These are phyloP conservation scores for Debaryomyces nepalensis DNA, from an alignment of 1,139 yeast species.

Conservation along the genomic window DNA sequence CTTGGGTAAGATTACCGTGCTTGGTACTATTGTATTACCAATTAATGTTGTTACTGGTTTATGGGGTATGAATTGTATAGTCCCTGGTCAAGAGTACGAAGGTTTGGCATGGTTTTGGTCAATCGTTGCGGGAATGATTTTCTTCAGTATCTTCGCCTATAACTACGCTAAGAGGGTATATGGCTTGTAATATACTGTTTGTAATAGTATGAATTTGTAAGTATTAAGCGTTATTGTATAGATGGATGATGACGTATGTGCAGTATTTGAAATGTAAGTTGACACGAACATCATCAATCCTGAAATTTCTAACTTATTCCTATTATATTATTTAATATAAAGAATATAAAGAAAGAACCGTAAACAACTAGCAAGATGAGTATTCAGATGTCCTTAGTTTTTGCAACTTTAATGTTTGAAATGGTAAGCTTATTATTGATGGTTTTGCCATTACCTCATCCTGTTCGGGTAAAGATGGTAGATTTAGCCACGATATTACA, in stretches of 20 bases:
- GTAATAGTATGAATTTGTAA: slow-evolving; percentile 3
- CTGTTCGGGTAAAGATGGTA: slow-evolving; percentile 53
- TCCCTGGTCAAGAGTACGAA: slow-evolving; percentile 85
- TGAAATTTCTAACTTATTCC: neutral
- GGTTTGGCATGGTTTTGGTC: slow-evolving; percentile 81
- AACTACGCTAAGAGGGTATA: slow-evolving; percentile 48
- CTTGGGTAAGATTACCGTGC: slow-evolving; percentile 85
- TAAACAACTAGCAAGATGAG: slow-evolving; percentile 34
- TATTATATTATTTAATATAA: neutral
- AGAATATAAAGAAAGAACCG: slow-evolving; percentile 8
- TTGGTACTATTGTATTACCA: slow-evolving; percentile 94
- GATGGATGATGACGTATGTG: neutral
- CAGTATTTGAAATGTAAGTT: neutral
- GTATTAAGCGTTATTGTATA: neutral
- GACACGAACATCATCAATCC: neutral
- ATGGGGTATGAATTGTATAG: slow-evolving; percentile 98
- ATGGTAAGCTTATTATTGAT: slow-evolving; percentile 57
- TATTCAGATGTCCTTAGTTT: slow-evolving; percentile 50
- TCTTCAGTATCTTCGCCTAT: slow-evolving; percentile 46
- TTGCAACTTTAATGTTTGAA: slow-evolving; percentile 53
- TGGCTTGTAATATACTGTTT: slow-evolving; percentile 32
- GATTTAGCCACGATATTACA: slow-evolving; percentile 38
- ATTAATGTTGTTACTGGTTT: slow-evolving; percentile 93
- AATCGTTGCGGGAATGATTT: slow-evolving; percentile 38
- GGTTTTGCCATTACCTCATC: slow-evolving; percentile 66